Evolutionary conservation across 768 basidiomycete genomes (phyloP), one percentile per base, ranked within the genome.

Genomic region (Galerina sulciceps): DNA sequence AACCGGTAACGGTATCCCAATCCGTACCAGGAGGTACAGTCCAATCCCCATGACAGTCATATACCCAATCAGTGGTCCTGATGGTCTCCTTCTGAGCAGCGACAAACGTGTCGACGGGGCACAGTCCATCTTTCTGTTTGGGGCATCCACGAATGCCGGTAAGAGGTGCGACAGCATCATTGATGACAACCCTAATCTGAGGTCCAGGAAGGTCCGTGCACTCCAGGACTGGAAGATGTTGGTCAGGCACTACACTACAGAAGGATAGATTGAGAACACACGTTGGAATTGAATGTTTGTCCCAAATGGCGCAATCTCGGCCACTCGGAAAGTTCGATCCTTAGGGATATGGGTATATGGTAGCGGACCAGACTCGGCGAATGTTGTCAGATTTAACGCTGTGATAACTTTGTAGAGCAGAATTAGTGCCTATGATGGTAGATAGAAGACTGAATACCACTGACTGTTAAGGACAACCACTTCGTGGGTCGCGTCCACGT

Each of bases 401-500:
- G 93, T 92, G 35, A 96, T 79, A 36, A 93, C 91, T 90, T 55
- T 59, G 55, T 65, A 26, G 15, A 26, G 31, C 1, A 38, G 42
- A 36, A 46, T 26, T 15, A 6, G 52, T 18, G 54, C 49, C 38
- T 57, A 43, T 8, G 34, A 10, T 38, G 20, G 17, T 10, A 23
- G 14, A 20, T 26, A 36, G 31, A n/a, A 20, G 26, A 18, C 17
- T 44, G 35, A 44, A 37, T 22, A 38, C 49, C 14, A 74, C 83
- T 17, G 60, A 91, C 91, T 84, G 65, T 94, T 90, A n/a, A 94
- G 74, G 0, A 95, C 86, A 38, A 95, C 90, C n/a, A 93, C 91
- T 65, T 96, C 94, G 57, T 96, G 95, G 1, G 90, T 92, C 6
- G 92, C 92, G 68, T 96, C 94, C 6, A 94, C 93, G 58, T 94